Percentiles rank a stretch among this genome's conserved stretches.
Evolutionary conservation across 768 basidiomycete genomes (phyloP).

Genomic region (Boletus rubropictus): DNA sequence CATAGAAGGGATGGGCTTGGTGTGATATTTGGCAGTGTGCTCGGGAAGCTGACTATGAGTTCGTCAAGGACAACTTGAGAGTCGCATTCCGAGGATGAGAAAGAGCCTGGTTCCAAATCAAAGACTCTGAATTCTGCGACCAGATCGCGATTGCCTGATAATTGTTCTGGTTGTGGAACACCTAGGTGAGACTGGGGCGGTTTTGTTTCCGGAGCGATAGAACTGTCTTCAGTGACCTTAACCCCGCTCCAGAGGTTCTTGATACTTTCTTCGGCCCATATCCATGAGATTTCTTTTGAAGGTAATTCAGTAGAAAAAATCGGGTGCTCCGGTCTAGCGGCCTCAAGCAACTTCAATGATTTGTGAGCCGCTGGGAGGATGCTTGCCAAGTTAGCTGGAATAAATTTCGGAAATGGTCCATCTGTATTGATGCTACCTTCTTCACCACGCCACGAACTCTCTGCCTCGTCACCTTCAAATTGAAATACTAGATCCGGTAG

Average conservation of each 20-base stretch:
- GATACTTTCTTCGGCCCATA: slow-evolving; percentile 34
- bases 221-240: background rate
- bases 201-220: background rate
- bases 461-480: slow-evolving; percentile 30
- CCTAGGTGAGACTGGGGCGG: background rate
- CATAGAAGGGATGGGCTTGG: slow-evolving; percentile 61
- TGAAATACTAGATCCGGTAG: slow-evolving; percentile 13
- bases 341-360: slow-evolving; percentile 59
- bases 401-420: slow-evolving; percentile 57
- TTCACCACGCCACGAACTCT: slow-evolving; percentile 36
- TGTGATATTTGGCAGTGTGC: slow-evolving; percentile 51
- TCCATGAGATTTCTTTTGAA: slow-evolving; percentile 41
- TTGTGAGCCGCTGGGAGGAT: slow-evolving; percentile 60
- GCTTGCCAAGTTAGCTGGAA: slow-evolving; percentile 45
- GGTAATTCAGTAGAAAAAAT: slow-evolving; percentile 38
- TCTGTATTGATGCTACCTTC: slow-evolving; percentile 37
- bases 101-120: slow-evolving; percentile 59
- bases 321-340: slow-evolving; percentile 60
- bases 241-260: slow-evolving; percentile 7
- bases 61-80: slow-evolving; percentile 30
- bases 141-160: slow-evolving; percentile 23
- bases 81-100: slow-evolving; percentile 21
- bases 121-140: slow-evolving; percentile 51
- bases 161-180: background rate
- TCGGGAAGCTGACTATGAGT: slow-evolving; percentile 58